Percentiles rank a stretch among this genome's conserved stretches.
These are phyloP conservation scores for Saccharata proteae DNA, from an alignment of 2,329 filamentous ascomycete species.

Conservation along the genomic window DNA sequence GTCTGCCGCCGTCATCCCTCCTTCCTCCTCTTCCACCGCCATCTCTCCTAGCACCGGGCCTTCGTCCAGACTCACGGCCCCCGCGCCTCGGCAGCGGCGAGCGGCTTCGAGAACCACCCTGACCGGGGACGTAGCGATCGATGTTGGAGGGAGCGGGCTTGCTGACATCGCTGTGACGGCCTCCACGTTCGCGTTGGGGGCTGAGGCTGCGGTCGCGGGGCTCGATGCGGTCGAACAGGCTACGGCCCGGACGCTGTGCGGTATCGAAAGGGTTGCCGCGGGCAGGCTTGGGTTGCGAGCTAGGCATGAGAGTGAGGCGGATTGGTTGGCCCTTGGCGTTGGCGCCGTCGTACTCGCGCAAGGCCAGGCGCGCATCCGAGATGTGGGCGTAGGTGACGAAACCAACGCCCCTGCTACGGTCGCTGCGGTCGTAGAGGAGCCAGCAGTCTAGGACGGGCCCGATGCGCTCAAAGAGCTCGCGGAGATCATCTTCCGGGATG, in stretches of 20 bases:
- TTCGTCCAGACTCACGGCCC: slow-evolving; percentile 39
- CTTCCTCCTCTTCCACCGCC: slow-evolving; percentile 31
- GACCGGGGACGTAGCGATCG: slow-evolving; percentile 66
- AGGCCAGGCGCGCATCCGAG: slow-evolving; percentile 60
- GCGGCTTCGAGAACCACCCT: slow-evolving; percentile 38
- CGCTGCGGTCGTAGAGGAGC: slow-evolving; percentile 74
- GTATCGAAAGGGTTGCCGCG: slow-evolving; percentile 36
- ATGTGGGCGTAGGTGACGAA: slow-evolving; percentile 67
- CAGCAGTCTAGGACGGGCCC: slow-evolving; percentile 58
- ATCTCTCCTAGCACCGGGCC: slow-evolving; percentile 33
- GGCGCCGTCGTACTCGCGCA: slow-evolving; percentile 74
- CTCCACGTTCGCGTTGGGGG: slow-evolving; percentile 22
- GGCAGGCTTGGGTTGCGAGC: slow-evolving; percentile 18
- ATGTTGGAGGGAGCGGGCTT: slow-evolving; percentile 54
- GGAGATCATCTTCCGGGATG: slow-evolving; percentile 67
- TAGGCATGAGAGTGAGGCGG: slow-evolving; percentile 51
- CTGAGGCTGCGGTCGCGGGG: slow-evolving; percentile 29
- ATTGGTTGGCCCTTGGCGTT: slow-evolving; percentile 81
- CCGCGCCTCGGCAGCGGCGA: slow-evolving; percentile 40
- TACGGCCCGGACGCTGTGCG: slow-evolving; percentile 40
- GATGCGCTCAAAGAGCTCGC: slow-evolving; percentile 74
- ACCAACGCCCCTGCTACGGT: slow-evolving; percentile 74
- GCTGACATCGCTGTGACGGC: slow-evolving; percentile 40
- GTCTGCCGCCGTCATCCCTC: slow-evolving; percentile 35
- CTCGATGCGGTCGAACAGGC: slow-evolving; percentile 54